A percentile compares a stretch with the other conserved stretches of the same genome.
These are phyloP conservation scores for Moricandia arvensis DNA, from an alignment of 345 rosid genomes.

Conservation along the genomic window DNA sequence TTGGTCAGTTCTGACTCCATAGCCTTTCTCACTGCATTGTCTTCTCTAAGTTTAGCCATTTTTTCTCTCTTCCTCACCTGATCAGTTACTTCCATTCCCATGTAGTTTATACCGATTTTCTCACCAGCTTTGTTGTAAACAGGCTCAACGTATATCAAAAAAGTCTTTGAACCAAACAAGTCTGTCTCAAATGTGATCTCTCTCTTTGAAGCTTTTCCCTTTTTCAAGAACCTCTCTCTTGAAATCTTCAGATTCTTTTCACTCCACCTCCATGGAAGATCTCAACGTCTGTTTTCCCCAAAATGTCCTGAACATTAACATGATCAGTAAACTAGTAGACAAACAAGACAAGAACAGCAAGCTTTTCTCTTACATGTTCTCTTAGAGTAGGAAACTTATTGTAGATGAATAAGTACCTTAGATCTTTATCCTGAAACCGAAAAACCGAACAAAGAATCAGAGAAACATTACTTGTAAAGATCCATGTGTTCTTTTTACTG, in stretches of 20 bases:
- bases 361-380: constrained; percentile 56
- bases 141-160: constrained; percentile 86
- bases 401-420: constrained; percentile 85
- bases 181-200: constrained; percentile 89
- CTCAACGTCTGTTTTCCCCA: constrained; percentile 89
- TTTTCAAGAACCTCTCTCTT: constrained; percentile 88
- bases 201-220: constrained; percentile 84
- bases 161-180: constrained; percentile 80
- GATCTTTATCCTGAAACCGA: constrained; percentile 76
- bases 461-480: constrained; percentile 1
- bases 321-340: too few relatives aligned
- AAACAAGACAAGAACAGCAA: background rate
- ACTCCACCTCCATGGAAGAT: constrained; percentile 89
- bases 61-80: constrained; percentile 91
- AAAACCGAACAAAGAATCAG: background rate
- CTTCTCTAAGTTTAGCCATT: constrained; percentile 86
- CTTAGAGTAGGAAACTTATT: constrained; percentile 83
- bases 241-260: constrained; percentile 90
- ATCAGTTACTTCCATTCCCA: constrained; percentile 98
- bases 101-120: constrained; percentile 86
- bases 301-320: constrained; percentile 55
- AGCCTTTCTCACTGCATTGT: constrained; percentile 93
- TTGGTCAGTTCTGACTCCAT: constrained; percentile 92
- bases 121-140: constrained; percentile 83
- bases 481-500: too few relatives aligned